phyloP scores from a whole-genome alignment of 2,329 filamentous ascomycete genomes.

The Biscogniauxia mediterranea region DNA sequence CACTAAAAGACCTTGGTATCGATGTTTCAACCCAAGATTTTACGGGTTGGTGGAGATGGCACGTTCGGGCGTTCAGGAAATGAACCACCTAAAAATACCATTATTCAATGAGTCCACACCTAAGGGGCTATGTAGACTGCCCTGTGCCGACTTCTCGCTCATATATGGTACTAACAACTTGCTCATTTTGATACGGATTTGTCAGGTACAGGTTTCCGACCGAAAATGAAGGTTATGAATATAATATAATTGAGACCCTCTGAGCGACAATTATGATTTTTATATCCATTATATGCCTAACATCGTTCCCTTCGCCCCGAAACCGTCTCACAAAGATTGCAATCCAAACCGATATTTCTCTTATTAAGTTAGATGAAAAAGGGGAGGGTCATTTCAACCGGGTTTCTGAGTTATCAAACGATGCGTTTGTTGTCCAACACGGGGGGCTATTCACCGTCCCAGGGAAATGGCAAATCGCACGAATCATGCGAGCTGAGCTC shows the following conservation, averaged over 20 bases:
- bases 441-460: not conserved
- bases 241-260: not conserved
- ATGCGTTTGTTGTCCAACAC: not conserved
- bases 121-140: not conserved
- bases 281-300: not conserved
- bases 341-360: not conserved
- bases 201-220: not conserved
- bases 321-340: not conserved
- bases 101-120: not conserved
- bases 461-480: not conserved
- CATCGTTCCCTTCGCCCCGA: not conserved
- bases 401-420: not conserved
- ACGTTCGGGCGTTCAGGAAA: constrained; percentile 58
- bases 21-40: constrained; percentile 75
- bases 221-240: not conserved
- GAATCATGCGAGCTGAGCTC: not conserved
- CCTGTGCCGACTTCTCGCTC: not conserved
- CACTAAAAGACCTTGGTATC: constrained; percentile 70
- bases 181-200: no score
- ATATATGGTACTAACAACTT: not conserved
- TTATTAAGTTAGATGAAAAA: not conserved
- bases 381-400: not conserved
- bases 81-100: constrained; percentile 28
- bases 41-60: constrained; percentile 73
- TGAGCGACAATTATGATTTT: not conserved